These are phyloP conservation scores for Arabis alpina DNA, from an alignment of 345 rosid species.

Conservation along the genomic window DNA sequence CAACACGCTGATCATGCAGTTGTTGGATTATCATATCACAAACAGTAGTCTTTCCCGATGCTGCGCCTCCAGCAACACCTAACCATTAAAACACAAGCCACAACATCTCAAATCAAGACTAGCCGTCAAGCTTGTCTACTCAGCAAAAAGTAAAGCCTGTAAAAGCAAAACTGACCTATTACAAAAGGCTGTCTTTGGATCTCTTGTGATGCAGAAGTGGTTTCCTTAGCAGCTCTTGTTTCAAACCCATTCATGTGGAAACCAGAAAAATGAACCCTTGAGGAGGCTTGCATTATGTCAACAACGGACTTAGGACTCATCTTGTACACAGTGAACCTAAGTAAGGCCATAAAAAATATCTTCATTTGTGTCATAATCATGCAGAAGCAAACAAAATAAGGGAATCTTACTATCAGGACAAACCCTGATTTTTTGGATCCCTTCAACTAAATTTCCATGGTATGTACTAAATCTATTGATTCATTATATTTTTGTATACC, in stretches of 20 bases:
- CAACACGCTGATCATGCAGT: conserved; percentile 99
- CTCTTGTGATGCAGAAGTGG: conserved; percentile 54
- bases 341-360: conserved; percentile 4
- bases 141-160: conserved; percentile 9
- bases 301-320: conserved; percentile 59
- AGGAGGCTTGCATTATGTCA: conserved; percentile 89
- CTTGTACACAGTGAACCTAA: background rate
- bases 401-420: conserved; percentile 4
- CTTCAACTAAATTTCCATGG: background rate
- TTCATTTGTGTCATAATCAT: conserved; percentile 19
- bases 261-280: conserved; percentile 86
- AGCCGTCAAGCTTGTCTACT: conserved; percentile 15
- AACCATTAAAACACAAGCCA: conserved; percentile 13
- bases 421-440: background rate
- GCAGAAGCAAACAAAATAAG: conserved; percentile 21
- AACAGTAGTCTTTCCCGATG: conserved; percentile 97
- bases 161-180: conserved; percentile 60
- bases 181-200: conserved; percentile 87
- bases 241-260: conserved; percentile 72
- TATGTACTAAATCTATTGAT: background rate
- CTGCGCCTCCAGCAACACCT: conserved; percentile 99
- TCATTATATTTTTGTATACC: background rate
- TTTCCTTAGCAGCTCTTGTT: conserved; percentile 48
- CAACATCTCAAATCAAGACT: conserved; percentile 32
- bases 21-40: conserved; percentile 99